Base-by-base conservation (phyloP, 495 filamentous ascomycete genomes). In the Sporormia fimetaria region DNA sequence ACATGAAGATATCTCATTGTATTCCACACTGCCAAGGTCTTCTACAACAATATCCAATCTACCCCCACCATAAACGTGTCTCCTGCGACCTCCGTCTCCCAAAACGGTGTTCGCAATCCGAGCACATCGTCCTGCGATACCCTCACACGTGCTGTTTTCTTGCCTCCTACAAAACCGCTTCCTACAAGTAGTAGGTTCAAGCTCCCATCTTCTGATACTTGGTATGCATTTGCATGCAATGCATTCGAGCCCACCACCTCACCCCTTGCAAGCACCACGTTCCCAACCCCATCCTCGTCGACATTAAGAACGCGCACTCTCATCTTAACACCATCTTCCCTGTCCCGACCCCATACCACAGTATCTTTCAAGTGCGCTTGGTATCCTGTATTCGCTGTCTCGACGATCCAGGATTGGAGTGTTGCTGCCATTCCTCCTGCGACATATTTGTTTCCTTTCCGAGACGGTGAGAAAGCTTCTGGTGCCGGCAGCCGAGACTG, bases 391-490 rank as follows among this genome's bases (percentile, higher is more conserved):
- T 56, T 42, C 6, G 54, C 57, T 5, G 52, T 36, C 41, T 65
- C 62, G 18, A 66, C 33, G 11, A 64, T 48, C 61, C 62, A 65
- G 17, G 50, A 31, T 14, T 57, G 44, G 12, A 62, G 41, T 12
- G 44, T 59, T 12, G 51, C 43, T 18, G 63, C 63, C 36, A 65
- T 37, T 7, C 62, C 63, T 14, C 55, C 59, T 4, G 56, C 55
- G 2, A 65, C 26, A 26, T 57, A 65, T 29, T 59, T 62, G 33
- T 63, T 56, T 7, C 56, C 57, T 26, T 57, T 55, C 14, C 61
- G 54, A 11, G 54, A 56, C 6, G 63, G 63, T 8, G 62, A 64
- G 47, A 66, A 62, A 23, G 52, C 39, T 28, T 60, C 57, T 31
- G 60, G 58, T 0, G 59, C 41, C 3, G 60, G 60, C 14, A 40